phyloP scores from a whole-genome alignment of 192 early-diverging fungal genomes.

The Pilobolus umbonatus region DNA sequence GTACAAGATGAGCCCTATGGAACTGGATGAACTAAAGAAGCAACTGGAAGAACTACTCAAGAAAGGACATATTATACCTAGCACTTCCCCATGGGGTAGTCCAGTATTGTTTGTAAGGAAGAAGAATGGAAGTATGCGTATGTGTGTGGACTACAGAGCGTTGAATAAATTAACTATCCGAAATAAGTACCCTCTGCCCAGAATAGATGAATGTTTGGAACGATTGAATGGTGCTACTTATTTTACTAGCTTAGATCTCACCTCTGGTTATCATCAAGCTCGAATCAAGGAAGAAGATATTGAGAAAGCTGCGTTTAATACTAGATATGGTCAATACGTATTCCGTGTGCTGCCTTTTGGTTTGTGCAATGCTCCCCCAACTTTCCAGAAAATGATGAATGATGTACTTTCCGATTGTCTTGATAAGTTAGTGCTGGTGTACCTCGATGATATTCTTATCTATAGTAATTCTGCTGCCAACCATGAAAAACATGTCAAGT shows the following conservation, averaged over 20 bases:
- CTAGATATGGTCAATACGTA: constrained; percentile 14
- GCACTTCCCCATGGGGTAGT: constrained; percentile 34
- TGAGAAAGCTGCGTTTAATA: constrained; percentile 34
- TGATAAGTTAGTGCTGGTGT: constrained; percentile 27
- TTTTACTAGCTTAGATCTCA: constrained; percentile 45
- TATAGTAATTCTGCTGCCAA: constrained; percentile 26
- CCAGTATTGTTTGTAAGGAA: constrained; percentile 51
- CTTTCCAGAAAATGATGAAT: constrained; percentile 23
- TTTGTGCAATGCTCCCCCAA: constrained; percentile 18
- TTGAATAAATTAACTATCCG: constrained; percentile 48
- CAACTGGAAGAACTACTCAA: constrained; percentile 21
- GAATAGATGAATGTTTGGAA: constrained; percentile 44
- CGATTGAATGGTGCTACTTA: constrained; percentile 20
- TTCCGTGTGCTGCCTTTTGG: constrained; percentile 28
- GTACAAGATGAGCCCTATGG: constrained; percentile 10
- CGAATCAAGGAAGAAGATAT: constrained; percentile 30
- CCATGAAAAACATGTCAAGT: constrained; percentile 21
- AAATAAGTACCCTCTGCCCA: constrained; percentile 46
- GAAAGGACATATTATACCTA: constrained; percentile 30
- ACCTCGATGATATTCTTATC: constrained; percentile 43
- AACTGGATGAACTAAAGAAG: constrained; percentile 27
- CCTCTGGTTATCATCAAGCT: constrained; percentile 41
- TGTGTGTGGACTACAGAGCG: constrained; percentile 51
- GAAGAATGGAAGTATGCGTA: constrained; percentile 42
- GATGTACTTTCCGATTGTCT: not conserved